Evolutionary conservation across 1,139 yeast genomes (phyloP).

Genomic region (Geotrichum macrosporum): DNA sequence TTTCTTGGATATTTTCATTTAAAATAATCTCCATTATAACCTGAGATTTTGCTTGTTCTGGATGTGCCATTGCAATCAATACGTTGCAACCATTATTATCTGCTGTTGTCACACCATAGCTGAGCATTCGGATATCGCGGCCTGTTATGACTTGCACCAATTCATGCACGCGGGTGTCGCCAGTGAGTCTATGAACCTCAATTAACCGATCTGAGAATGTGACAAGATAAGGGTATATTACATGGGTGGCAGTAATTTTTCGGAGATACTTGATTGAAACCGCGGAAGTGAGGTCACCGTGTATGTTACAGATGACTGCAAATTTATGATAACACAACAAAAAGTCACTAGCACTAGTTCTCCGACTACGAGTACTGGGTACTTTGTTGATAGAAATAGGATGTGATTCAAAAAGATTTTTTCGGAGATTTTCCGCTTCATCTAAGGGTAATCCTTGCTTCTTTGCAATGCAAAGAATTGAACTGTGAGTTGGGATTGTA

Average conservation of each 20-base stretch:
- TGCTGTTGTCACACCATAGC: neutral
- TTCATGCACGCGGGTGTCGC: slow-evolving; percentile 14
- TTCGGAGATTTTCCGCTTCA: neutral
- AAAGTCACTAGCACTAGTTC: slow-evolving; percentile 9
- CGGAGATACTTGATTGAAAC: slow-evolving; percentile 15
- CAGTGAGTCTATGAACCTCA: slow-evolving; percentile 20
- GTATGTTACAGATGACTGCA: slow-evolving; percentile 18
- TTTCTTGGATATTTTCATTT: slow-evolving; percentile 9
- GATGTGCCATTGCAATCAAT: slow-evolving; percentile 18
- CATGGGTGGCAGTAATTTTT: slow-evolving; percentile 18
- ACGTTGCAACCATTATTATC: neutral
- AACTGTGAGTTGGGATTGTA: slow-evolving; percentile 8
- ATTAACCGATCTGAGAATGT: slow-evolving; percentile 19
- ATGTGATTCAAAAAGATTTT: slow-evolving; percentile 5
- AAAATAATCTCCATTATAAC: slow-evolving; percentile 12
- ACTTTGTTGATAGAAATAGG: slow-evolving; percentile 16
- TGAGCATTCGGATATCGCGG: slow-evolving; percentile 19
- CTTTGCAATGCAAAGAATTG: slow-evolving; percentile 2
- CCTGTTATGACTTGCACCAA: slow-evolving; percentile 22
- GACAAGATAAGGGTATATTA: slow-evolving; percentile 17
- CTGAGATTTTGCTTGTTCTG: slow-evolving; percentile 11
- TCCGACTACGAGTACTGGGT: slow-evolving; percentile 5
- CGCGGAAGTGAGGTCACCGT: slow-evolving; percentile 16
- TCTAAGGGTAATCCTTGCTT: slow-evolving; percentile 6
- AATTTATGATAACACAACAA: slow-evolving; percentile 21